Evolutionary conservation across 2,329 filamentous ascomycete species (phyloP), one percentile per base, ranked within the genome.

Genomic region (Aspergillus melleus): DNA sequence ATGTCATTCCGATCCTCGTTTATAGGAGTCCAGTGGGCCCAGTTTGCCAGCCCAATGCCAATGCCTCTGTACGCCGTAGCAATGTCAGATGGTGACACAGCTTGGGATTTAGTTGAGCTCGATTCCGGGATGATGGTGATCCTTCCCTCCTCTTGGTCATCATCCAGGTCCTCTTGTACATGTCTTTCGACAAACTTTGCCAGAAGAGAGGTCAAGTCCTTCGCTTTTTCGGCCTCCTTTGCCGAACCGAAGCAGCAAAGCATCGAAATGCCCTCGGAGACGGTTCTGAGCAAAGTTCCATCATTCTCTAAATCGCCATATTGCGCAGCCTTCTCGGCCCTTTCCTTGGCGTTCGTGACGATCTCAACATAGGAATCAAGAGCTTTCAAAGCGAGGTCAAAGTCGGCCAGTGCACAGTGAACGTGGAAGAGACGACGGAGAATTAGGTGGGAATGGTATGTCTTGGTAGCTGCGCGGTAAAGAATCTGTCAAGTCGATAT

Each of bases 351-450:
- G 71, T 90, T 90, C 62, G 88, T 89, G 57, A 96, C 86, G 64
- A 99, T 90, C 57, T 96, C 91, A 42, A 96, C 81, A 74, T 98
- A 99, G 0, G 93, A 93, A 73, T 96, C 90, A 63, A 97, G 91
- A 0, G 95, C 91, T 71, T 92, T 92, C 74, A 96, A 88, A 1
- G 93, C 93, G 52, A 98, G 80, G 58, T 96, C 91, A 66, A 97
- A 98, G 67, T 99, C 94, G 9, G 92, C 92, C 19, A 97, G 82
- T 2, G 92, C 86, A 19, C 94, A 82, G 74, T 99, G 95, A 2
- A 96, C 89, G 11, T 87, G 89, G 72, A 98, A 98, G 0, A 99
- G 82, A 68, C 93, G 86, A 59, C 94, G 85, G 30, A 99, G 80
- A 62, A 98, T 90, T 10, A 92, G 81, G 1, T 94, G 96, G 1